phyloP scores from a whole-genome alignment of 495 filamentous ascomycete genomes.

The Penicillium paradoxum region DNA sequence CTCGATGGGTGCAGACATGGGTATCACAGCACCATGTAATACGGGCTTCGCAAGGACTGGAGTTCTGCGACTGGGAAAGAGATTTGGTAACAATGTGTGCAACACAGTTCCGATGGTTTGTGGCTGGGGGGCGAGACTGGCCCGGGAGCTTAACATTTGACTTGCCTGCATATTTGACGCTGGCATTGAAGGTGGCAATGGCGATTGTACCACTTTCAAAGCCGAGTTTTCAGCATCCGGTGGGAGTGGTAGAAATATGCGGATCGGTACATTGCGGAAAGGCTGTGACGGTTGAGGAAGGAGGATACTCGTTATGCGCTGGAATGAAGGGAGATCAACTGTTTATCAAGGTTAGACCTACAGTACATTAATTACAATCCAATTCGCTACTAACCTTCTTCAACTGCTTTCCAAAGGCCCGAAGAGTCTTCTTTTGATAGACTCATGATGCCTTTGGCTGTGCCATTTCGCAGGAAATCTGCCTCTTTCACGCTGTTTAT shows the following conservation, averaged over 20 bases:
- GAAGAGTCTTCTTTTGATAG: slow-evolving; percentile 84
- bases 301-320: slow-evolving; percentile 69
- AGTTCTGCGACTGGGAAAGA: slow-evolving; percentile 84
- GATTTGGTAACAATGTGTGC: slow-evolving; percentile 66
- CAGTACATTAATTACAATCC: too few species aligned
- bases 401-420: slow-evolving; percentile 77
- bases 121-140: slow-evolving; percentile 41
- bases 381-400: slow-evolving; percentile 71
- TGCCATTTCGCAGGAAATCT: slow-evolving; percentile 86
- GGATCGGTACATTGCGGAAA: slow-evolving; percentile 76
- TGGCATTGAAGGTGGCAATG: slow-evolving; percentile 49
- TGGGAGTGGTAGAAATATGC: slow-evolving; percentile 80
- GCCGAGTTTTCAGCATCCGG: slow-evolving; percentile 38
- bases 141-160: slow-evolving; percentile 23
- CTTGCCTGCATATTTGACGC: slow-evolving; percentile 22
- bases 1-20: slow-evolving; percentile 76
- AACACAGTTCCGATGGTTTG: slow-evolving; percentile 82
- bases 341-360: slow-evolving; percentile 3
- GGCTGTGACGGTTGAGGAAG: slow-evolving; percentile 67
- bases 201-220: slow-evolving; percentile 66
- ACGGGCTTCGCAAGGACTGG: slow-evolving; percentile 88
- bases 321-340: slow-evolving; percentile 73
- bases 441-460: slow-evolving; percentile 88
- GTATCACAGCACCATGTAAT: slow-evolving; percentile 80
- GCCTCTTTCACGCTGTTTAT: slow-evolving; percentile 96